Conservation (phyloP, 73 alveolate genomes). For the Tetrahymena elliotti region DNA sequence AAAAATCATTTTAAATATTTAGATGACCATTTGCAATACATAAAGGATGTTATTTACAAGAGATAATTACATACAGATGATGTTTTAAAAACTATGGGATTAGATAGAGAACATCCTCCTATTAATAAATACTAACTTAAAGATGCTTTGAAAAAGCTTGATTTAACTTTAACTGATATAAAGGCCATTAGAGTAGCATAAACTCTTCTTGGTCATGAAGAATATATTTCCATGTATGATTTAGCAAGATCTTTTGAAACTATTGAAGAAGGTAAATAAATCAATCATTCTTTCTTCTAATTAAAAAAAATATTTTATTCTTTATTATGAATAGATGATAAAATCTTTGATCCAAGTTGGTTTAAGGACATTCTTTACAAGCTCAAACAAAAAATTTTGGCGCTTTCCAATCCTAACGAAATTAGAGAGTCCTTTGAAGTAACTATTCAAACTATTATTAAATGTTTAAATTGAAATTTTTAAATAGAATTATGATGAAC, state of each 20-base stretch:
- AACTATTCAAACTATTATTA: neutral
- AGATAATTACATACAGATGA: constrained; percentile 39
- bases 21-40: constrained; percentile 34
- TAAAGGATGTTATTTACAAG: constrained; percentile 33
- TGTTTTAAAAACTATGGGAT: constrained; percentile 26
- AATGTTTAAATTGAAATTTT: neutral
- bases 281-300: neutral
- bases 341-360: constrained; percentile 20
- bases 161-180: constrained; percentile 12
- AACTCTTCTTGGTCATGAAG: constrained; percentile 14
- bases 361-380: constrained; percentile 26
- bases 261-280: constrained; percentile 6
- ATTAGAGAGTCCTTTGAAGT: constrained; percentile 15
- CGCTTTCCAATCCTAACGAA: neutral
- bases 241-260: constrained; percentile 13
- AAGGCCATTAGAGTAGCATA: constrained; percentile 28
- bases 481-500: constrained; percentile 29
- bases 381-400: constrained; percentile 12
- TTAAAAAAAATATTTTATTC: neutral
- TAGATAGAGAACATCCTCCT: constrained; percentile 31
- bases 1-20: neutral
- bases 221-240: constrained; percentile 22
- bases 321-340: neutral
- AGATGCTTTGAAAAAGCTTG: constrained; percentile 27
- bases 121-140: constrained; percentile 2